These are phyloP conservation scores for Styphnolobium japonicum DNA, from an alignment of 306 rosid species.

Conservation along the genomic window DNA sequence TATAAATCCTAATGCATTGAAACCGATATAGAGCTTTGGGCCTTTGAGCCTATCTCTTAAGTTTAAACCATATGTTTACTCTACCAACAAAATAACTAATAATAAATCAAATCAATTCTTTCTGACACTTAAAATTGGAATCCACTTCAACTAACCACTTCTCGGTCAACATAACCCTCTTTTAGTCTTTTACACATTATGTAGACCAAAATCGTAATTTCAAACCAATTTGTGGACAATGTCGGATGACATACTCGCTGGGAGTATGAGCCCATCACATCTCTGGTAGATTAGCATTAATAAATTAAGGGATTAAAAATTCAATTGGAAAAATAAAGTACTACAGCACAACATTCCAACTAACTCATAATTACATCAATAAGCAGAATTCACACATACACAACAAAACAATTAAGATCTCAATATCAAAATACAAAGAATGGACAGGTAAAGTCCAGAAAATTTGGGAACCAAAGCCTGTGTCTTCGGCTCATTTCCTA, in stretches of 20 bases:
- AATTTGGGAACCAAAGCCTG: background rate
- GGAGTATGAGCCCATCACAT: background rate
- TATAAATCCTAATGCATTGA: too few species aligned
- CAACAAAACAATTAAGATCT: background rate
- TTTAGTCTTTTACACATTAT: background rate
- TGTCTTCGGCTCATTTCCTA: background rate
- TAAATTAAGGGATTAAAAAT: background rate
- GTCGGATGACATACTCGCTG: background rate
- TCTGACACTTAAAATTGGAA: too few species aligned
- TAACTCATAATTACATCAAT: conserved; percentile 17
- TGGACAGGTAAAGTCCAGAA: background rate
- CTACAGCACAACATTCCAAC: conserved; percentile 6
- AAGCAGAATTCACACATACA: background rate
- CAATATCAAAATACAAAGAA: background rate
- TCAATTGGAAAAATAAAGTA: background rate
- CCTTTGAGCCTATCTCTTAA: too few species aligned
- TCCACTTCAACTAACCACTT: too few species aligned
- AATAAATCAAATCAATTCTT: too few species aligned
- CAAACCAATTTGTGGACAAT: background rate
- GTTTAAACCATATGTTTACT: too few species aligned
- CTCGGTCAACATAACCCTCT: background rate
- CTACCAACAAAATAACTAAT: too few species aligned
- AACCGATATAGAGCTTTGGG: too few species aligned
- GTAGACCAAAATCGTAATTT: background rate
- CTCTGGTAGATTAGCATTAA: background rate